phyloP scores from a whole-genome alignment of 805 yeast genomes.

The Yarrowia divulgata region DNA sequence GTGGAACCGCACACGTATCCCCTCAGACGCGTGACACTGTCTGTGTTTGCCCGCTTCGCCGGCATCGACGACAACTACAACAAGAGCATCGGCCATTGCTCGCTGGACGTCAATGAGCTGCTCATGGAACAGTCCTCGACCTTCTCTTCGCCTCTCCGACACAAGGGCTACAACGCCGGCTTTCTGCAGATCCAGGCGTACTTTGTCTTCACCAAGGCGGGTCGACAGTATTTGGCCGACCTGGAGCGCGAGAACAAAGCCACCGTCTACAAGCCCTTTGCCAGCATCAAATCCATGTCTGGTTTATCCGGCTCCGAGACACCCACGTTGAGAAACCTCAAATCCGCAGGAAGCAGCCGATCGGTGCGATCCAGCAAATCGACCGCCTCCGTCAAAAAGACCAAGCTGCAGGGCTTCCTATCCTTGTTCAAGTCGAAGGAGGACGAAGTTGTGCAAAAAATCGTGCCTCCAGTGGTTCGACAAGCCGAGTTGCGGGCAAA shows the following conservation, averaged over 20 bases:
- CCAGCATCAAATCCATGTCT: conserved; percentile 12
- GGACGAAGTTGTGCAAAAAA: background rate
- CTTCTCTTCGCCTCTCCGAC: conserved; percentile 3
- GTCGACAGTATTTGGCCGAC: background rate
- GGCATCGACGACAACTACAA: conserved; percentile 21
- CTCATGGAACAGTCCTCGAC: background rate
- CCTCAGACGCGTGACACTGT: conserved; percentile 9
- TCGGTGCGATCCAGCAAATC: background rate
- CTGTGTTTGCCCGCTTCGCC: conserved; percentile 27
- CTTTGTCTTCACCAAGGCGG: conserved; percentile 6
- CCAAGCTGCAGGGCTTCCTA: conserved; percentile 2
- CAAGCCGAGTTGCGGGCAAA: conserved; percentile 5
- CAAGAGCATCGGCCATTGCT: conserved; percentile 32
- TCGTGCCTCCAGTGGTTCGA: conserved; percentile 17
- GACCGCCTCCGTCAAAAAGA: background rate
- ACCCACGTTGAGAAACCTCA: conserved; percentile 9
- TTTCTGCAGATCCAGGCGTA: conserved; percentile 8
- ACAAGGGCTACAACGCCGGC: conserved; percentile 8
- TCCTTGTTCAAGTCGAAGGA: conserved; percentile 19
- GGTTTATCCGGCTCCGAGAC: background rate
- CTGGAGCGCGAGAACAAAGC: conserved; percentile 1
- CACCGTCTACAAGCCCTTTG: conserved; percentile 8
- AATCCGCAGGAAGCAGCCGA: background rate
- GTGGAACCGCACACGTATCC: conserved; percentile 30
- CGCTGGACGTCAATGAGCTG: conserved; percentile 21